Evolutionary conservation across 192 early-diverging fungal genomes (phyloP), one percentile per base, ranked within the genome.

Genomic region (Obelidium mucronatum): DNA sequence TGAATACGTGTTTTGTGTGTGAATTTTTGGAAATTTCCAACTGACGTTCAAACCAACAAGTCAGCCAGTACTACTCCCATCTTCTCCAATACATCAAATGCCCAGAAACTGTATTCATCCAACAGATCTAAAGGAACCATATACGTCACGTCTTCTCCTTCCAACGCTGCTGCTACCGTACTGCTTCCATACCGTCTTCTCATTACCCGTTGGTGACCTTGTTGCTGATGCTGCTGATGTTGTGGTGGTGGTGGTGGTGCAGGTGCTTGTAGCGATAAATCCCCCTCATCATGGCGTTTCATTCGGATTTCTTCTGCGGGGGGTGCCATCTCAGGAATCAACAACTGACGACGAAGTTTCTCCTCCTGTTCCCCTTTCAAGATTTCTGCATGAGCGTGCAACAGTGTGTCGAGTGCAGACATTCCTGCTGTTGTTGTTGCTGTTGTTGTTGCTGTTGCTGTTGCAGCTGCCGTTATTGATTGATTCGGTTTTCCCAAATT

Each of bases 61-160:
- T n/a, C n/a, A n/a, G n/a, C n/a, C n/a, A n/a, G n/a, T n/a, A n/a
- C n/a, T n/a, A 72, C 31, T 19, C 69, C 69, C 53, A 72, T 28
- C 33, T 58, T 72, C 48, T 72, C 69, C 22, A 72, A 37, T 35
- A 53, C 53, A 58, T 72, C 69, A 56, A 72, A 72, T 0, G 54
- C 69, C 69, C 69, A 72, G 35, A 72, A 58, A 11, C 26, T 52
- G 34, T 72, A 72, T 34, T 58, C 69, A 58, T 24, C 53, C 48
- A 72, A 56, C 39, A 72, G 0, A n/a, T 31, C 34, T 35, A 35
- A 5, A 56, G 69, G 69, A 30, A 72, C 69, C 19, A 58, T 68
- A 34, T 24, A 68, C 0, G 67, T 59, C 1, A 30, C 56, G 13
- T 5, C 56, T 6, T 24, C 13, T 26, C 13, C 19, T 28, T 6